Evolutionary conservation across 192 early-diverging fungal genomes (phyloP), one percentile per base, ranked within the genome.

Genomic region (Coemansia sp.): DNA sequence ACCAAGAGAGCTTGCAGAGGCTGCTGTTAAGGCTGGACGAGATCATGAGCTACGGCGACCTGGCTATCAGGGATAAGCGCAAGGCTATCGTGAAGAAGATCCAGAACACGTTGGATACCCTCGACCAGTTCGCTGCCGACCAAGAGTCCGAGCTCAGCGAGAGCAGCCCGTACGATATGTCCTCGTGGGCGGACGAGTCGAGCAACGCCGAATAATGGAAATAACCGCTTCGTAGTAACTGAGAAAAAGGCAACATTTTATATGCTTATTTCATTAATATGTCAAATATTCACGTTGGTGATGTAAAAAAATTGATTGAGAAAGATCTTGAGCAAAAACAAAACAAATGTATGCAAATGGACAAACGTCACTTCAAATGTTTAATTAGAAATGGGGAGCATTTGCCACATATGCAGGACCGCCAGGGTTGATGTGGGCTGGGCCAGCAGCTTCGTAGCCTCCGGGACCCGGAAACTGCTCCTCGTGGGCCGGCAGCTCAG

Each of bases 81-180:
- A 66, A 65, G 38, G 25, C 68, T 0, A 60, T 74, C 19, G 76
- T 79, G 1, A 54, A 58, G 23, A 79, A 74, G 61, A 74, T 79
- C 61, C 76, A 79, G 65, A 56, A 61, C 23, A 79, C 62, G 3
- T 19, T 79, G 33, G 68, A 79, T 62, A 61, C 76, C 3, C 46
- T 79, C 14, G 76, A 79, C 23, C 67, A 66, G 61, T 59, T 74
- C 61, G 71, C 64, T 20, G 67, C 65, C 0, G 68, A 70, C 15
- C 76, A 79, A 48, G 76, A 74, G 52, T 73, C 70, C 0, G 70
- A 78, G 56, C 34, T 70, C 0, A 73, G 63, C 53, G 66, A 63
- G 57, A 49, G 38, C 25, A 38, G 23, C 36, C n/a, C 45, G n/a
- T 55, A 67, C 1, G 65, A 46, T 22, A 57, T 10, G 14, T 46